Percentiles rank a stretch among this genome's conserved stretches.
phyloP scores from a whole-genome alignment of 2,329 filamentous ascomycete species.

The Calonectria honghensis region DNA sequence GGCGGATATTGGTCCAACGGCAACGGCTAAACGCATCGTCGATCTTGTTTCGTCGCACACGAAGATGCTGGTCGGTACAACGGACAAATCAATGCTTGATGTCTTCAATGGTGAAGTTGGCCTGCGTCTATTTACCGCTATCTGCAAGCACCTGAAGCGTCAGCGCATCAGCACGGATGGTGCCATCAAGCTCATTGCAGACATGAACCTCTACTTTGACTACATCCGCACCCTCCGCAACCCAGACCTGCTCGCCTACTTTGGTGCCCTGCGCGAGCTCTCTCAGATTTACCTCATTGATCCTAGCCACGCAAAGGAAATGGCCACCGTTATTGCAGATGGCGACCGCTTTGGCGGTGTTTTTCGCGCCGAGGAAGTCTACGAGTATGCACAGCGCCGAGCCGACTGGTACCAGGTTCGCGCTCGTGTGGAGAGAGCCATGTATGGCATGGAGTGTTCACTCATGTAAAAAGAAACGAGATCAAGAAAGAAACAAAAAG shows the following conservation, averaged over 20 bases:
- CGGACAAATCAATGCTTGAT: conserved; percentile 97
- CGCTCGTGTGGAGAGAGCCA: conserved; percentile 92
- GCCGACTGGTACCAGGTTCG: conserved; percentile 97
- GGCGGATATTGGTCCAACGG: conserved; percentile 79
- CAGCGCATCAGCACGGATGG: conserved; percentile 94
- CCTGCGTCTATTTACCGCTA: conserved; percentile 89
- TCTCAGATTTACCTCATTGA: conserved; percentile 97
- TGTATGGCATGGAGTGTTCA: conserved; percentile 94
- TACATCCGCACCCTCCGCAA: conserved; percentile 90
- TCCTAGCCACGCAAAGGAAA: conserved; percentile 88
- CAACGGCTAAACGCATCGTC: conserved; percentile 87
- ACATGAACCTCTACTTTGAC: conserved; percentile 94
- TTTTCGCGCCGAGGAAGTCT: conserved; percentile 96
- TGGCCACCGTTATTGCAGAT: conserved; percentile 96
- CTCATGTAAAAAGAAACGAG: conserved; percentile 78
- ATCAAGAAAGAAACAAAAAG: not conserved
- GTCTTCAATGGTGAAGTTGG: conserved; percentile 99
- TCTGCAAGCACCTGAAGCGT: conserved; percentile 98
- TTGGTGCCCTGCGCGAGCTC: conserved; percentile 91
- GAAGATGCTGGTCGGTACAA: conserved; percentile 93
- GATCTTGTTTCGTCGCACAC: conserved; percentile 92
- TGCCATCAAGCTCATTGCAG: conserved; percentile 93
- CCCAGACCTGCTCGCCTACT: conserved; percentile 89
- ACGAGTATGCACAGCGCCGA: conserved; percentile 94
- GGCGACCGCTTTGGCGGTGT: conserved; percentile 92